Percentiles rank a stretch among this genome's conserved stretches.
Conservation (phyloP, 768 basidiomycete genomes). For the Russula sp. region DNA sequence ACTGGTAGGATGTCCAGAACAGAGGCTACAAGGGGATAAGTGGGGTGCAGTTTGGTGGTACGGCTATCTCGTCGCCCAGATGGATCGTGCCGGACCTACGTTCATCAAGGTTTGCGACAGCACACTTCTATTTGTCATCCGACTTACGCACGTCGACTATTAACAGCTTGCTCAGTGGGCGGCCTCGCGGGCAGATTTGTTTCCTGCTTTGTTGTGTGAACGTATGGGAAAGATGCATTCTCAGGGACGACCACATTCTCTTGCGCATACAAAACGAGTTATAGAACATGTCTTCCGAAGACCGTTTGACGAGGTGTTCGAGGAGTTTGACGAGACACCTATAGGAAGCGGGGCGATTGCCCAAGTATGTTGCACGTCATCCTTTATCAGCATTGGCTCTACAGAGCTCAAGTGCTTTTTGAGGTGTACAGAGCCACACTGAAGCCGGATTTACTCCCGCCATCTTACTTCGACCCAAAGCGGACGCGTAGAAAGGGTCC, state of each 20-base stretch:
- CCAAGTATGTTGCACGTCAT: slow-evolving; percentile 45
- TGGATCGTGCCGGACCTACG: slow-evolving; percentile 94
- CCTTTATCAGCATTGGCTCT: not conserved
- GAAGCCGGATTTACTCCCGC: slow-evolving; percentile 77
- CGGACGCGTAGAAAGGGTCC: slow-evolving; percentile 44
- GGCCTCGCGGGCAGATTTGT: slow-evolving; percentile 89
- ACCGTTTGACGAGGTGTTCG: slow-evolving; percentile 85
- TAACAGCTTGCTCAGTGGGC: slow-evolving; percentile 97
- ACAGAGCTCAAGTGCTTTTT: not conserved
- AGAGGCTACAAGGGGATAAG: slow-evolving; percentile 59
- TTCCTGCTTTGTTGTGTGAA: slow-evolving; percentile 81
- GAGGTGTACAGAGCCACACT: slow-evolving; percentile 88
- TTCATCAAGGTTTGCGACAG: slow-evolving; percentile 76
- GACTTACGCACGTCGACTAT: not conserved
- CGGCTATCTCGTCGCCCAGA: slow-evolving; percentile 73
- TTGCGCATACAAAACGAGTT: slow-evolving; percentile 71
- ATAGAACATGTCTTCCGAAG: slow-evolving; percentile 80
- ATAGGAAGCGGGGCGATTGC: slow-evolving; percentile 99
- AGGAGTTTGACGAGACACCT: slow-evolving; percentile 77
- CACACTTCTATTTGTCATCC: not conserved
- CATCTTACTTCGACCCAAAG: slow-evolving; percentile 75
- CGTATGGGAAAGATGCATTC: slow-evolving; percentile 85
- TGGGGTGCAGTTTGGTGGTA: slow-evolving; percentile 99
- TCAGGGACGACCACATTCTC: slow-evolving; percentile 71
- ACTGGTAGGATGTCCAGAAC: slow-evolving; percentile 53